Evolutionary conservation across 2,329 filamentous ascomycete genomes (phyloP), one percentile per base, ranked within the genome.

Genomic region (Coniochaeta ligniaria): DNA sequence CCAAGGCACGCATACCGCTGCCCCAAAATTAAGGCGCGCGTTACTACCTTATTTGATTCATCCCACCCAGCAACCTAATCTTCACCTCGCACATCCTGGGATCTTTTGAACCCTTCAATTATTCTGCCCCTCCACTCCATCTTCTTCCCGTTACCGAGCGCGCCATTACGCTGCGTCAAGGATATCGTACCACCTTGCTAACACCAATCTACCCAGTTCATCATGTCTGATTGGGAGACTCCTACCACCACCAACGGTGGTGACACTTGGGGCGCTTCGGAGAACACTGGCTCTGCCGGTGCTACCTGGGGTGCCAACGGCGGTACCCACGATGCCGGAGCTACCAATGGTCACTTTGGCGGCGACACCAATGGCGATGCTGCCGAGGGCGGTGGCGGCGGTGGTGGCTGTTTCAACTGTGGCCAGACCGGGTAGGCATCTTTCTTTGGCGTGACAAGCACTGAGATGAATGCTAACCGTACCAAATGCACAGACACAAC

Each of bases 331-430:
- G 64, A 38, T 55, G 52, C 26, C 31, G 52, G 52, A 52, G 66
- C 60, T n/a, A 41, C 38, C 35, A 52, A 55, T 60, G 64, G 59
- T 38, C 61, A 57, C 20, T 38, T 35, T 7, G 17, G 24, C 38
- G 61, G 55, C 31, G 11, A 11, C 11, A 60, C 47, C 43, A 47
- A 47, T 26, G 43, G 43, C 22, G 59, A 55, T 17, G 62, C 52
- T 24, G 43, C 36, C 26, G 63, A 60, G 20, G 61, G 60, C 59
- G 70, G 58, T 43, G 70, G 65, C 35, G 74, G 70, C 73, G 68
- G 75, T 69, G 75, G 79, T 24, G 76, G 75, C 57, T 86, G 83
- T 74, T 85, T 73, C 78, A 86, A 85, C 71, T 87, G 83, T 63
- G 81, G 82, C 57, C 70, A 85, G 63, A 67, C 74, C 35, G 82